Base-by-base conservation (phyloP, 2,329 filamentous ascomycete genomes). In the Pseudogymnoascus sp. region DNA sequence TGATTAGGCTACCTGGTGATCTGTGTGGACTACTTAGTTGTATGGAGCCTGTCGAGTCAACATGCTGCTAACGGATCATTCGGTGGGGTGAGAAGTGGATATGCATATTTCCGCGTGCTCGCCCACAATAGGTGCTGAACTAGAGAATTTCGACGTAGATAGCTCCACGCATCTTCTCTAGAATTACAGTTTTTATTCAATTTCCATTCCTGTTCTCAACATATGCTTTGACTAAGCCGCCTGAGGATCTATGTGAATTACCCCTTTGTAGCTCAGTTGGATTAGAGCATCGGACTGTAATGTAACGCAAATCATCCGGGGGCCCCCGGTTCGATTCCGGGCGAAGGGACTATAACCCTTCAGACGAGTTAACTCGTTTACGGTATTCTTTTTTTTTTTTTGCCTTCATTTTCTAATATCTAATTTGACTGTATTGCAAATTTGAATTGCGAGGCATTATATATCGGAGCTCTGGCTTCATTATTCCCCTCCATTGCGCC, bases 241-340 rank as follows among this genome's bases (percentile, higher is more conserved):
- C 26, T 11, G 24, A 17, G 4, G 21, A 4, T 21, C 21, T 21
- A 21, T 21, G 21, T 21, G 21, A 50, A 21, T 29, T 50, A 50
- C 26, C 50, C 50, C 50, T 58, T 33, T 58, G 50, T 58, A 58
- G 50, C 50, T 58, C 50, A 58, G 50, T 58, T 57, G 47, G 47
- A 57, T 57, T 57, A 57, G 47, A 57, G 47, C 47, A 57, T 57
- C 47, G 47, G 47, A 57, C 47, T 57, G 47, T 57, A 57, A 57
- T 35, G 26, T 31, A 57, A 57, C 47, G 31, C 31, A 31, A 33
- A 58, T 35, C 41, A 47, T 47, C 50, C 50, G 50, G 50, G 50
- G 50, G 50, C 50, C 50, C 50, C 50, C 50, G 50, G 50, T 58
- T 58, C 50, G 50, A 58, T 58, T 58, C 50, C 50, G 50, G 50